Evolutionary conservation across 495 filamentous ascomycete genomes (phyloP), one percentile per base, ranked within the genome.

Genomic region (Zalerion maritima): DNA sequence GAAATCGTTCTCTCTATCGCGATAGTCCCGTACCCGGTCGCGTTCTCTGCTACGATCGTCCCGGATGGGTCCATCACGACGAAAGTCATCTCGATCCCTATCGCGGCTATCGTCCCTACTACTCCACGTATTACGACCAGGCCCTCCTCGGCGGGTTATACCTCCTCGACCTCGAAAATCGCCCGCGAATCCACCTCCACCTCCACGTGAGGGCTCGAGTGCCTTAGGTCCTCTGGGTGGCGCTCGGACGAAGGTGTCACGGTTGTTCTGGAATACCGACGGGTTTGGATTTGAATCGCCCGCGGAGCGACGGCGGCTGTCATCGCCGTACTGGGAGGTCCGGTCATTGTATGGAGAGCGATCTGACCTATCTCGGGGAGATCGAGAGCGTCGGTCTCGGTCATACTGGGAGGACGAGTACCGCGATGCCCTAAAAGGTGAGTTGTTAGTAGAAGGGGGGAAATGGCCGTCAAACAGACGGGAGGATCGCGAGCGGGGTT

Each of bases 161-260:
- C 58, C 35, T 18, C 65, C 51, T 32, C 54, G 33, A 17, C 57
- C 47, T 16, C 61, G 52, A 29, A 60, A 68, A 9, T 67, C 64
- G 11, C 54, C 59, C 7, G 50, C 46, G 34, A 58, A 67, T 1
- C 58, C 54, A 6, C 57, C 57, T 17, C 60, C 62, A 11, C 67
- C 50, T 5, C 74, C 73, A 40, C 70, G 66, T 18, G 75, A 68
- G 3, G 71, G 51, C 39, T 81, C 76, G 13, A 77, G 57, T 31
- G 73, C 78, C 45, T 78, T 79, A 0, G 80, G 80, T 3, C 72
- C 80, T 20, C 76, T 60, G 2, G 80, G 80, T 0, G 79, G 75
- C 18, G 63, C 57, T 31, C 45, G 45, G 20, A 60, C 53, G 28
- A 67, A 67, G 7, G 45, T 38, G 34, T 68, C 58, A 35, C 72